Evolutionary conservation across 2,329 filamentous ascomycete genomes (phyloP).

Genomic region (Hymenoscyphus fraxineus): DNA sequence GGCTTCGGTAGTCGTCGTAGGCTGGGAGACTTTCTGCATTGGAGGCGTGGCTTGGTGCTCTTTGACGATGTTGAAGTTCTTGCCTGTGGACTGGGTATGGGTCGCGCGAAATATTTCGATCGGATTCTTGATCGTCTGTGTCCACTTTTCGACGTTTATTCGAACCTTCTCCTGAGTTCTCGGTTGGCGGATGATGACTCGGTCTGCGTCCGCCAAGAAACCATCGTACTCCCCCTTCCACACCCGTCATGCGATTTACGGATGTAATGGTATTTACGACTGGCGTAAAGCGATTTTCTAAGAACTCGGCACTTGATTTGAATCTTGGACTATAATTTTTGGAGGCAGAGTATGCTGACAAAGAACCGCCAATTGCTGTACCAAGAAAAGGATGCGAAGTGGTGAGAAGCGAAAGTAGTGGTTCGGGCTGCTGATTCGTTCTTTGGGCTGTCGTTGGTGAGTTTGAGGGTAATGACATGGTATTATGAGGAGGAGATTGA

Average conservation of each 20-base stretch:
- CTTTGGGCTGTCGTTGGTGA: slow-evolving; percentile 37
- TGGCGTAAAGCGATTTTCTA: slow-evolving; percentile 83
- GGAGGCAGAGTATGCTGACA: slow-evolving; percentile 79
- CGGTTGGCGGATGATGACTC: slow-evolving; percentile 39
- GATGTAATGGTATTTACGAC: slow-evolving; percentile 83
- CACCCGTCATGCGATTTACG: slow-evolving; percentile 79
- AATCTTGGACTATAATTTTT: slow-evolving; percentile 90
- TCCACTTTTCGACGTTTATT: slow-evolving; percentile 59
- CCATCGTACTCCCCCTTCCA: slow-evolving; percentile 82
- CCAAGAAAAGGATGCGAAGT: slow-evolving; percentile 84
- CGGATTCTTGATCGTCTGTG: slow-evolving; percentile 37
- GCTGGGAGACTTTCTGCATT: slow-evolving; percentile 74
- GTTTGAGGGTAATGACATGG: slow-evolving; percentile 26
- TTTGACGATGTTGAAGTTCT: slow-evolving; percentile 30
- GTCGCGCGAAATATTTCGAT: slow-evolving; percentile 34
- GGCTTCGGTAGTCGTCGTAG: slow-evolving; percentile 75
- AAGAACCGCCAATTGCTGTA: slow-evolving; percentile 77
- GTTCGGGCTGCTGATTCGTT: slow-evolving; percentile 55
- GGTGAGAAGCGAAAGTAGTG: slow-evolving; percentile 79
- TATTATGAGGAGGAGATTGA: slow-evolving; percentile 52
- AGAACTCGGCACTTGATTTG: slow-evolving; percentile 83
- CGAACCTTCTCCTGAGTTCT: slow-evolving; percentile 43
- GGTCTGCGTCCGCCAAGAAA: slow-evolving; percentile 59
- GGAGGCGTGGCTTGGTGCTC: slow-evolving; percentile 30
- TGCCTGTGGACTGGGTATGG: slow-evolving; percentile 27